Conservation (phyloP, 176 grass and related monocot genomes). For the Rhynchospora pubera region DNA sequence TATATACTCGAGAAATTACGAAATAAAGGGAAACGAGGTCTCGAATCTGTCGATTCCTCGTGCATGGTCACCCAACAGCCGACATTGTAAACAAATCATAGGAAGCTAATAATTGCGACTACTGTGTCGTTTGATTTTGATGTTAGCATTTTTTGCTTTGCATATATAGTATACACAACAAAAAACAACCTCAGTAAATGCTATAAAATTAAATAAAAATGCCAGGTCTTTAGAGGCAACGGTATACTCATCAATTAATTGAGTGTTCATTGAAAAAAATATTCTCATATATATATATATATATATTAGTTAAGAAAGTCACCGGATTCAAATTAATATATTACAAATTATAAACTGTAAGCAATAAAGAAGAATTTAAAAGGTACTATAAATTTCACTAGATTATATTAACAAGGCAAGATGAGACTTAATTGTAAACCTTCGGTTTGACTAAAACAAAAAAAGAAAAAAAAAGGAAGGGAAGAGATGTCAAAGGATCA, state of each 20-base stretch:
- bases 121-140: background rate
- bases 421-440: conserved; percentile 12
- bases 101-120: conserved; percentile 6
- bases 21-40: background rate
- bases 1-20: background rate
- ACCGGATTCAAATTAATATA: conserved; percentile 10
- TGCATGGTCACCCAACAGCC: conserved; percentile 19
- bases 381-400: background rate
- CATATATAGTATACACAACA: background rate
- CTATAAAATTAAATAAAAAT: background rate
- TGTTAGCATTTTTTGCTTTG: background rate
- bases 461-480: background rate
- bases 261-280: background rate
- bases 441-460: background rate
- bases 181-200: background rate
- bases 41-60: conserved; percentile 8
- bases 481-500: background rate
- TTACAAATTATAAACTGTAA: background rate
- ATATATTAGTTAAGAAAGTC: background rate
- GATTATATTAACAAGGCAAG: conserved; percentile 11
- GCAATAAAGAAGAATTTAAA: background rate
- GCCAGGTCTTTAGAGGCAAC: background rate
- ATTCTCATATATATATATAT: background rate
- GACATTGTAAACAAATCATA: conserved; percentile 7
- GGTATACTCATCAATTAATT: background rate